phyloP scores from a whole-genome alignment of 2,329 filamentous ascomycete species.

The Colletotrichum tabaci region DNA sequence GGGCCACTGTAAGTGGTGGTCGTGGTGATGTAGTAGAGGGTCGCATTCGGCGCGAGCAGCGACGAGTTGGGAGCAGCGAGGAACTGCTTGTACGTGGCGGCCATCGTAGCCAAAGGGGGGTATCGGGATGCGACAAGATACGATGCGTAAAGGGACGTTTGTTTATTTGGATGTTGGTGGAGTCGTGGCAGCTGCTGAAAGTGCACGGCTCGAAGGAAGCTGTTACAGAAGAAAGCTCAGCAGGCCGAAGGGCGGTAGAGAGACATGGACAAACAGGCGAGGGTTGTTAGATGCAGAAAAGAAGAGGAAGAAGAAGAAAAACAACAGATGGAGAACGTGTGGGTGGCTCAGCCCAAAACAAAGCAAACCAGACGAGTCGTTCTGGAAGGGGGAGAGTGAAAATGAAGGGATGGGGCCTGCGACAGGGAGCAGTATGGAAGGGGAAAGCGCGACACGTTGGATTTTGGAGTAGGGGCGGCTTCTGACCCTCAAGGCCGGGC shows the following conservation, averaged over 20 bases:
- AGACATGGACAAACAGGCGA: conserved; percentile 19
- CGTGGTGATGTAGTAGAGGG: conserved; percentile 91
- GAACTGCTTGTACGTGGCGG: conserved; percentile 78
- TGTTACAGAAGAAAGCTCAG: conserved; percentile 29
- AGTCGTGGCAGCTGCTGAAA: conserved; percentile 22
- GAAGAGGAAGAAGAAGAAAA: conserved; percentile 32
- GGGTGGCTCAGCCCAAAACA: conserved; percentile 43
- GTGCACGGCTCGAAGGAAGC: conserved; percentile 36
- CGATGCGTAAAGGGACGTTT: conserved; percentile 24
- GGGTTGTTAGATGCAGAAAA: conserved; percentile 19
- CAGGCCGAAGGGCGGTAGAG: conserved; percentile 29
- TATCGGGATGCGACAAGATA: conserved; percentile 29
- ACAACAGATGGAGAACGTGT: conserved; percentile 39
- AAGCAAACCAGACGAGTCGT: conserved; percentile 34
- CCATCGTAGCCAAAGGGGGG: conserved; percentile 49
- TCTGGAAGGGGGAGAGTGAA: conserved; percentile 42
- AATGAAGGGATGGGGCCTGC: conserved; percentile 42
- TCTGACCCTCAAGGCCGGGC: background rate
- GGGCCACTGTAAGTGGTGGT: conserved; percentile 80
- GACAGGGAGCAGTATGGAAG: conserved; percentile 38
- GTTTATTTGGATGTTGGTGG: conserved; percentile 25
- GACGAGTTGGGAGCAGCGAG: conserved; percentile 76
- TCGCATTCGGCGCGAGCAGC: conserved; percentile 75
- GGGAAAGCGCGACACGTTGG: conserved; percentile 38
- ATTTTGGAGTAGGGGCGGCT: conserved; percentile 27